Conservation (phyloP, 768 basidiomycete species). For the Russula vinacea region DNA sequence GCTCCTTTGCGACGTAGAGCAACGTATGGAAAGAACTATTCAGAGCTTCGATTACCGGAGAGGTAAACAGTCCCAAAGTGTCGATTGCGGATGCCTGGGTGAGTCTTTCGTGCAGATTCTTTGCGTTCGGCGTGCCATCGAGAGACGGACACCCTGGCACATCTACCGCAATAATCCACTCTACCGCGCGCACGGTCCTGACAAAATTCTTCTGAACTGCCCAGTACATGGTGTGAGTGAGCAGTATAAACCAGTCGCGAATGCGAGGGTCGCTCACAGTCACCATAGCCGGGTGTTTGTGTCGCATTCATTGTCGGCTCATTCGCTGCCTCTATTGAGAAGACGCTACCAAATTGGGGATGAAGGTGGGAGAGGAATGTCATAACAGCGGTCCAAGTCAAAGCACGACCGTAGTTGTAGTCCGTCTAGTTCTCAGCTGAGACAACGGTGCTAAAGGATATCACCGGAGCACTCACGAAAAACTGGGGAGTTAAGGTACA, state of each 20-base stretch:
- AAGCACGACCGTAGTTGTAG: constrained; percentile 70
- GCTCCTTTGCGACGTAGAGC: background rate
- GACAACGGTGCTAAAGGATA: background rate
- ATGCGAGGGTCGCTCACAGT: constrained; percentile 46
- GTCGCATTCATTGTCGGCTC: constrained; percentile 72
- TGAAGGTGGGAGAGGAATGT: constrained; percentile 67
- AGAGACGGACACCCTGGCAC: background rate
- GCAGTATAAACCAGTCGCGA: background rate
- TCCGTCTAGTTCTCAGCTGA: constrained; percentile 47
- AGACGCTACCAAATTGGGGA: constrained; percentile 59
- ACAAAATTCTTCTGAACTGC: constrained; percentile 13
- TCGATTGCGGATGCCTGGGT: background rate
- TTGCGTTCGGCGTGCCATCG: background rate
- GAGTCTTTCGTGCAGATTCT: constrained; percentile 1
- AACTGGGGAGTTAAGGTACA: constrained; percentile 70
- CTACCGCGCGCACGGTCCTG: constrained; percentile 15
- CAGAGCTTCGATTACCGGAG: constrained; percentile 13
- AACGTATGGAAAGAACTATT: constrained; percentile 17
- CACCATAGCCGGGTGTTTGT: constrained; percentile 66
- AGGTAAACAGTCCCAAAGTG: constrained; percentile 15
- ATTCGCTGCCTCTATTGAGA: constrained; percentile 72
- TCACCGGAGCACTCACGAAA: constrained; percentile 48
- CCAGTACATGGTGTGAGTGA: background rate
- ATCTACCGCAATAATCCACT: constrained; percentile 20
- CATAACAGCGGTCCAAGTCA: constrained; percentile 85